Evolutionary conservation across 164 flowering plant genomes (phyloP), one percentile per base, ranked within the genome.

Genomic region (Dillenia suffruticosa): DNA sequence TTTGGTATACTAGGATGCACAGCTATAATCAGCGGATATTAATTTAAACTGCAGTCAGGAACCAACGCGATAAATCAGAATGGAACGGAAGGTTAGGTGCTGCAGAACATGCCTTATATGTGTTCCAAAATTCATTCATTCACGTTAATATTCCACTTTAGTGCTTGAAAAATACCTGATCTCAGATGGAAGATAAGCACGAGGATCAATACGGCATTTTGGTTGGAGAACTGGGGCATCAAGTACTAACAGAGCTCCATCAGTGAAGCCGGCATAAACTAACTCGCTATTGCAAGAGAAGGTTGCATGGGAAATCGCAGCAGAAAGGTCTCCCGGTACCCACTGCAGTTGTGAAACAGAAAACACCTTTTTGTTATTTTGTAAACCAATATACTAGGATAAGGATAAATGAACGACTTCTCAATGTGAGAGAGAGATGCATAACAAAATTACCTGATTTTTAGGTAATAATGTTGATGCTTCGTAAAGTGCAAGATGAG

Each of bases 1-100:
- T 71, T 67, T n/a, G 76, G 67, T 13, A 76, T 70, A 17, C 67
- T 59, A 0, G 85, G 82, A 73, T 81, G 79, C 19, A 82, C 82
- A 40, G 82, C 81, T 61, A 81, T 56, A 32, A 68, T 77, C 1
- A 76, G 32, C 8, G 81, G 85, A 19, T 66, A 58, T 26, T 58
- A 54, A 5, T 44, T 11, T 1, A 58, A 56, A 14, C 68, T 74
- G 64, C 70, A 40, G 48, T 24, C 60, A 56, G n/a, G 12, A 40
- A 47, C n/a, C 55, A 15, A 22, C 1, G 13, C 52, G 44, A 24
- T n/a, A 5, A 48, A 45, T 12, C 46, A 22, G 58, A 54, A 17
- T 22, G 1, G 52, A 9, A 12, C 22, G 22, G 22, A 19, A 19
- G 22, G 22, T 19, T 19, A 1, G 22, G 1, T 19, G 1, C 22